Evolutionary conservation across 176 grass and related monocot genomes (phyloP), one percentile per base, ranked within the genome.

Genomic region (Phoenix dactylifera): DNA sequence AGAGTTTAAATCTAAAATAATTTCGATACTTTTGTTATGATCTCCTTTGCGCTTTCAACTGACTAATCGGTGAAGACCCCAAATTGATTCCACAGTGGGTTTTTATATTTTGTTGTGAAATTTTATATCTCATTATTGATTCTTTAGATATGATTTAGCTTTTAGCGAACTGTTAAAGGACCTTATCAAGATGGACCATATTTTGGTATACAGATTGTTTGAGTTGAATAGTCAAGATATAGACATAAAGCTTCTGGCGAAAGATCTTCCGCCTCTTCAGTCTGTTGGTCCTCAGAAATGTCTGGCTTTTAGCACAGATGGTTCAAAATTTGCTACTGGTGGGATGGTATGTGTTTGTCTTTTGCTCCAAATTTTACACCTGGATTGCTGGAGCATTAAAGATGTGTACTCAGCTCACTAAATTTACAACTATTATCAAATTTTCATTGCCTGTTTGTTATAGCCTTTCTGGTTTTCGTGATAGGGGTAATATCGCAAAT

Each of bases 251-350:
- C 77, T 98, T 73, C 25, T 92, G 54, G 54, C 26, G 51, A 88
- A 69, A 55, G 79, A 88, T 70, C 74, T 75, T 69, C 59, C 66
- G 26, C 51, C 60, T 18, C 76, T 98, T 25, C 72, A 92, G 75
- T 92, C 87, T 35, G 63, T 88, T 83, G 84, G 93, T 65, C 63
- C 19, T 7, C 93, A 98, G 76, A 92, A 98, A 77, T 97, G 93
- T 73, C 62, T 92, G 78, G 63, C 84, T 73, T 97, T 92, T 52
- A 97, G 93, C 62, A 97, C 87, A 60, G 87, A 97, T 80, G 93
- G 93, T 16, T 62, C 78, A 44, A 97, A 97, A 80, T 85, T 97
- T 78, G 87, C 93, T 51, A 85, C 85, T 7, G 93, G 93, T 44
- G 93, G 93, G 10, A 78, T 88, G 84, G 93, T 92, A 91, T 74